Evolutionary conservation across 2,329 filamentous ascomycete genomes (phyloP), one percentile per base, ranked within the genome.

Genomic region (Fusarium sp.): DNA sequence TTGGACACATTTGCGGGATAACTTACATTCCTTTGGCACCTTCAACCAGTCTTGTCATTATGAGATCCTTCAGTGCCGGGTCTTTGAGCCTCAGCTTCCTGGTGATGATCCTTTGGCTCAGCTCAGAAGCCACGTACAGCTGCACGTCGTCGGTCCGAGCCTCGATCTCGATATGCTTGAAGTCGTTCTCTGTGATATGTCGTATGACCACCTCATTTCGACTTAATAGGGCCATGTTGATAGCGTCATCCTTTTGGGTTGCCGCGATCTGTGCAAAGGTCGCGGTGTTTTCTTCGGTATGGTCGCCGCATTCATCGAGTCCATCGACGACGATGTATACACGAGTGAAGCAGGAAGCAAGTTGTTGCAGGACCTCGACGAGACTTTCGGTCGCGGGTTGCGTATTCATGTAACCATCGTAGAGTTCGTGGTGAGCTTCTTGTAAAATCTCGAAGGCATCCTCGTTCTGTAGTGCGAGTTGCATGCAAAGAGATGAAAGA

Each of bases 11-110:
- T 2, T 8, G 11, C 9, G 3, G 8, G 14, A 10, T 4, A 3
- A 29, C 59, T 30, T 43, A 64, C 66, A 74, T 74, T 18, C 72
- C 72, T 14, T 67, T 30, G 0, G 72, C 69, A 9, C 60, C 32
- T 1, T 2, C 8, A 1, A 71, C 51, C 6, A 74, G 46, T 4
- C 11, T 15, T 0, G 44, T 22, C 11, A 22, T 11, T 0, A 74
- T 74, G 14, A 68, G 61, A 1, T 71, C 63, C 12, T 52, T 72
- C 15, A 74, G 25, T 0, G 38, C 11, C 8, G 34, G 10, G 8
- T 53, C 52, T 3, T 8, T 14, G 5, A 74, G 22, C 11, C 40
- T 25, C 2, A 73, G 15, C 7, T 44, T 44, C 7, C 27, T 24
- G 2, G 8, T 40, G 1, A 32, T 29, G 1, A 65, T 51, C 4